These are phyloP conservation scores for Iris pallida DNA, from an alignment of 116 monocot genomes.

Conservation along the genomic window DNA sequence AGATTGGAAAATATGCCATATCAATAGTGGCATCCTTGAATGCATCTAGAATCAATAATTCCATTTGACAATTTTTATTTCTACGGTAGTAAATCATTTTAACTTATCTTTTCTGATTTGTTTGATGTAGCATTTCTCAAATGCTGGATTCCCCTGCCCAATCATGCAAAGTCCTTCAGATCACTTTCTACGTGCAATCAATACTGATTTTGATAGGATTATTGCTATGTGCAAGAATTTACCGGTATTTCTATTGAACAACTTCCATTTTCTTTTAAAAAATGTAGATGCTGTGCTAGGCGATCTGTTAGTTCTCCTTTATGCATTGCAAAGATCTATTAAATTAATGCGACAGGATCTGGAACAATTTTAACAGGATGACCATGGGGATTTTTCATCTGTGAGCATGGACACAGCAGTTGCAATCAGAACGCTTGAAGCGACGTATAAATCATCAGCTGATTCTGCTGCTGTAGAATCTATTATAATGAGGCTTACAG, in stretches of 20 bases:
- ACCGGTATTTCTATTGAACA: constrained; percentile 41
- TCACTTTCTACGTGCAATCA: constrained; percentile 94
- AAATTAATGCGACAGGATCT: constrained; percentile 6
- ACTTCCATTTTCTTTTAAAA: neutral
- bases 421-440: constrained; percentile 94
- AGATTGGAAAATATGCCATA: too few relatives aligned
- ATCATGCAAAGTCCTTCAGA: constrained; percentile 99
- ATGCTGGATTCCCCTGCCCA: constrained; percentile 97
- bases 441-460: constrained; percentile 86
- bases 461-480: constrained; percentile 72
- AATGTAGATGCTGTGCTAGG: neutral
- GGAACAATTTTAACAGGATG: constrained; percentile 63
- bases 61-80: neutral
- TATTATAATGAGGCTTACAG: constrained; percentile 62
- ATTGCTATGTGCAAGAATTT: constrained; percentile 94
- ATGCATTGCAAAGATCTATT: neutral
- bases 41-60: too few relatives aligned
- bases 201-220: constrained; percentile 95
- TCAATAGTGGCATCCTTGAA: too few relatives aligned
- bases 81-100: neutral
- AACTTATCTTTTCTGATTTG: neutral
- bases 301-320: neutral
- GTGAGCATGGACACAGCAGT: constrained; percentile 99
- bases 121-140: constrained; percentile 86
- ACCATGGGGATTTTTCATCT: constrained; percentile 91